Base-by-base conservation (phyloP, 2,329 filamentous ascomycete species). In the Beauveria caledonica region DNA sequence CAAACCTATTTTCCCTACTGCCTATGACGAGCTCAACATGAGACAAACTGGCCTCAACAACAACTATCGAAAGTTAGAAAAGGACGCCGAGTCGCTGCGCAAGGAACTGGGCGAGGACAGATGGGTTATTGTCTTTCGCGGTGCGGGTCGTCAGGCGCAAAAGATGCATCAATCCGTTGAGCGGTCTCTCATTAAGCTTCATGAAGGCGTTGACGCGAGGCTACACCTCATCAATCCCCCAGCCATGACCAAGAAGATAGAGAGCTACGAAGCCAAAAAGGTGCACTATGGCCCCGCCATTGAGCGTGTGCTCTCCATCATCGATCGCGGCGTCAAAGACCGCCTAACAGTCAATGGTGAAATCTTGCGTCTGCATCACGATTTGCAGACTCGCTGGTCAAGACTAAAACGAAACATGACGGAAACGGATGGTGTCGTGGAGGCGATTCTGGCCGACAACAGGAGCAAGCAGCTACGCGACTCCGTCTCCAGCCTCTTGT, bases 131-230 rank as follows among this genome's bases (percentile, higher is more conserved):
- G 92, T 97, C 40, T 99, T 99, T 77, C 86, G 93, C 60, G 93
- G 94, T 65, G 94, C 94, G 17, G 92, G 92, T 15, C 83, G 88
- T 61, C 92, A 97, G 73, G 93, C 94, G 5, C 86, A 94, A 66
- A 96, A 96, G 77, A 96, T 99, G 92, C 93, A 91, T 70, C 91
- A 96, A 66, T 97, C 92, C 3, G 90, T 97, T 23, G 90, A 95
- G 70, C 84, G 93, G 64, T 96, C 92, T 70, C 85, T 95, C 62
- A 75, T 79, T 51, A 96, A 96, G 74, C 80, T 99, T 40, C 86
- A 84, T 64, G 91, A 96, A 69, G 86, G 86, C 4, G 78, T 96
- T 17, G 90, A 96, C 62, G 80, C 84, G 11, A 87, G 86, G 8
- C 80, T 88, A 68, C 88, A 94, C 64, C 74, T 91, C 62, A 88